Evolutionary conservation across 139 green algal species (phyloP).

Genomic region (Chlamydomonas sphaeroides): DNA sequence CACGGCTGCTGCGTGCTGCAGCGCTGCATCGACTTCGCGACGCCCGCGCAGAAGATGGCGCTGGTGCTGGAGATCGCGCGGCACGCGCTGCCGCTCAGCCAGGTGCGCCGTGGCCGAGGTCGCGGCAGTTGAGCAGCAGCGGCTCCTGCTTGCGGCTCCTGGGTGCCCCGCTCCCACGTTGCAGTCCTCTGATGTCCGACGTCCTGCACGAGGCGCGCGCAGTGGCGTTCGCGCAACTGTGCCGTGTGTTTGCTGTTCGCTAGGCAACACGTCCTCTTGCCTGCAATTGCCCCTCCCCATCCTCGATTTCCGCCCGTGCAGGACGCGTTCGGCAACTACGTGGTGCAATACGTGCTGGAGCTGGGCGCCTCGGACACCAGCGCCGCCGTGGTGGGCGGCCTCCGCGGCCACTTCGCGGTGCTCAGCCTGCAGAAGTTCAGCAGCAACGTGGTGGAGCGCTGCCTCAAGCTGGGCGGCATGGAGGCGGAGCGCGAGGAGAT

Average conservation of each 20-base stretch:
- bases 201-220: too few relatives aligned
- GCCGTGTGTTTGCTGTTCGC: too few relatives aligned
- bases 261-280: too few relatives aligned
- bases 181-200: too few relatives aligned
- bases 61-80: constrained; percentile 87
- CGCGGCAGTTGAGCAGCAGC: too few relatives aligned
- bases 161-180: too few relatives aligned
- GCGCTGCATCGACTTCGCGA: constrained; percentile 98
- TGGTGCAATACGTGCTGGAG: constrained; percentile 99
- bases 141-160: too few relatives aligned
- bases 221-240: too few relatives aligned
- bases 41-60: constrained; percentile 73
- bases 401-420: constrained; percentile 85
- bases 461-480: constrained; percentile 92
- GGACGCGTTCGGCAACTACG: constrained; percentile 98
- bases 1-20: constrained; percentile 99
- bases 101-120: constrained; percentile 71
- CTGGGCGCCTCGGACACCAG: constrained; percentile 84
- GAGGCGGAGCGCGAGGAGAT: constrained; percentile 80
- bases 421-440: constrained; percentile 98
- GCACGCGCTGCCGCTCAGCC: constrained; percentile 87
- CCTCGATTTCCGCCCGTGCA: constrained; percentile 44
- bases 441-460: constrained; percentile 99
- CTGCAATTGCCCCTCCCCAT: too few relatives aligned
- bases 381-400: constrained; percentile 76